Base-by-base conservation (phyloP, 805 yeast species). In the Schizosaccharomyces octosporus region DNA sequence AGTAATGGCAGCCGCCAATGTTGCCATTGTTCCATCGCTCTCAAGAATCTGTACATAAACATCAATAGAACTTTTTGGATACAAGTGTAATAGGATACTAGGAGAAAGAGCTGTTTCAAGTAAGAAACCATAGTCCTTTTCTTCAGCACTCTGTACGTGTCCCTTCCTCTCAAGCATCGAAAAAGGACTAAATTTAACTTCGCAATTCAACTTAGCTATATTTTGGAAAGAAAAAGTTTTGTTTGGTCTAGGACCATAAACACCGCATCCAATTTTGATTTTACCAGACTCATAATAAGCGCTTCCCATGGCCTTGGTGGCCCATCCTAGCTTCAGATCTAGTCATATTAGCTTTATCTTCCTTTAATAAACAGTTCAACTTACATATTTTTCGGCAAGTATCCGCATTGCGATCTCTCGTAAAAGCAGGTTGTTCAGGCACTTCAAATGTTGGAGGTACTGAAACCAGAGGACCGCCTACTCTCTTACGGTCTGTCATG, bases 11-110 rank as follows among this genome's bases (percentile, higher is more conserved):
- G 69, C 66, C 59, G 77, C 74, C 57, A 74, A 66, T 59, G 75
- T 68, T 13, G 70, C 67, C 59, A 68, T 66, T 17, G 70, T 61
- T 32, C 67, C 64, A 15, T 45, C 61, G 48, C 72, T 69, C 41
- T 73, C 71, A 48, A 89, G 76, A 6, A 90, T 73, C 48, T 83
- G 79, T 5, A 93, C 74, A 64, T 82, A 83, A 17, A 90, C 78
- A 67, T 84, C 93, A 62, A 90, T 86, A 21, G 89, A 81, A 2
- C 95, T 85, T 71, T 90, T 90, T 4, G 97, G 97, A 70, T 93
- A 93, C 64, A 82, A 81, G 15, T 79, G 79, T 42, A 87, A 73
- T 21, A 83, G 66, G 1, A 85, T 74, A 1, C 82, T 71, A 7
- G 83, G 79, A 29, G 76, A 69, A 19, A 81, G 67, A 51, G 82